phyloP scores from a whole-genome alignment of 495 filamentous ascomycete genomes.

The Achaetomiella virescens region DNA sequence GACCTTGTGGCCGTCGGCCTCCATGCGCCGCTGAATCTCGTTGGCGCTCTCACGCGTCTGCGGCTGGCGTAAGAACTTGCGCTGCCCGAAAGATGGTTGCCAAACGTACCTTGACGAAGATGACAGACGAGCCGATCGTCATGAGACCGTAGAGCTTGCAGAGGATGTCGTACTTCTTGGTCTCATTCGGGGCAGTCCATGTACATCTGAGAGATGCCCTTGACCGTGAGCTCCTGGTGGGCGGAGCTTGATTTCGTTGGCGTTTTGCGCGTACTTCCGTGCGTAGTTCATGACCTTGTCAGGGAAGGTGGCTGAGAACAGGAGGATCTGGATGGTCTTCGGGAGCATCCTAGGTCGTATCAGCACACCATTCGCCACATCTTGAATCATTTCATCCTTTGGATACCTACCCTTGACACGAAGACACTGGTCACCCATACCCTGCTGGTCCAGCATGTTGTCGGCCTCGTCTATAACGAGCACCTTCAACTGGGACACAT shows the following conservation, averaged over 20 bases:
- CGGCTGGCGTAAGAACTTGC: slow-evolving; percentile 19
- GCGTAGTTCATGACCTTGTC: slow-evolving; percentile 76
- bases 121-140: slow-evolving; percentile 94
- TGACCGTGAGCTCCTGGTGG: slow-evolving; percentile 89
- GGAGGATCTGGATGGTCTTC: slow-evolving; percentile 66
- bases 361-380: slow-evolving; percentile 12
- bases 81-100: neutral
- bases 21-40: slow-evolving; percentile 80
- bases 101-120: slow-evolving; percentile 77
- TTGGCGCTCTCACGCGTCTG: slow-evolving; percentile 74
- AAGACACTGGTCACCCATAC: slow-evolving; percentile 88
- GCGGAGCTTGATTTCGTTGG: slow-evolving; percentile 82
- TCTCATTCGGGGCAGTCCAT: slow-evolving; percentile 78
- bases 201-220: slow-evolving; percentile 94
- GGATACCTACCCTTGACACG: slow-evolving; percentile 69
- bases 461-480: slow-evolving; percentile 91
- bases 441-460: slow-evolving; percentile 92
- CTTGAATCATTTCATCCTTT: neutral
- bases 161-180: slow-evolving; percentile 80
- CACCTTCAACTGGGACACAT: slow-evolving; percentile 59
- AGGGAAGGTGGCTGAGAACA: slow-evolving; percentile 97
- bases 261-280: slow-evolving; percentile 66
- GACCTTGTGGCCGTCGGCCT: slow-evolving; percentile 81
- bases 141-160: slow-evolving; percentile 90
- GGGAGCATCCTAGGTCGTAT: slow-evolving; percentile 56